Base-by-base conservation (phyloP, 1,284 basidiomycete species). In the Pseudozyma tsukubaensis region DNA sequence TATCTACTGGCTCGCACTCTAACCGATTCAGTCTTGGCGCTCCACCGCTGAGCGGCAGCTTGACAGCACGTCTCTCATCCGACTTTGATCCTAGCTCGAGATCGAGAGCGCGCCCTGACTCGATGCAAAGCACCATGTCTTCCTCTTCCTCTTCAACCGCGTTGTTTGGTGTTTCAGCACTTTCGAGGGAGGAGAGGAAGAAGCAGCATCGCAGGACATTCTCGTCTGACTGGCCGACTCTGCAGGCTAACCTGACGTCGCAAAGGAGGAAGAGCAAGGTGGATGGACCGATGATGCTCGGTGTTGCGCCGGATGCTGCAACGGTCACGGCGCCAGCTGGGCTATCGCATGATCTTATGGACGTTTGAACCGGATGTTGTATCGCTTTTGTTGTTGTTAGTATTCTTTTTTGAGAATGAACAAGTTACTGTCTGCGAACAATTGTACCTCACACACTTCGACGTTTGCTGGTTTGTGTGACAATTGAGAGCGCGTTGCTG, bases 201-300 rank as follows among this genome's bases (percentile, higher is more conserved):
- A 77, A 77, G 57, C 74, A 77, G 50, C 74, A 77, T 35, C 57
- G 74, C 14, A 43, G 74, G n/a, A 77, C 74, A 1, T 77, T 77
- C 48, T 67, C 63, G 29, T 70, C 63, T 13, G 74, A 77, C 50
- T 73, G 71, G 71, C 74, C 71, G 5, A 61, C 71, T 1, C 35
- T 77, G 36, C 70, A 69, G 16, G 72, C 67, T 2, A 66, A 62
- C 13, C 19, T 72, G 10, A 58, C 54, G 14, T 55, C 53, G 11
- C 63, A 72, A 39, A 62, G 48, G 54, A 54, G 67, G 8, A 49
- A 24, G 24, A 70, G 67, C 53, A 65, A 62, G 39, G 56, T 61
- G 4, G 62, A 71, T 18, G 9, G 36, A 1, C 14, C 43, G 47
- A 36, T 51, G 2, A 35, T 21, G 45, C 62, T 36, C 16, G 14